Base-by-base conservation (phyloP, 2,329 filamentous ascomycete species). In the Fusarium sp. region DNA sequence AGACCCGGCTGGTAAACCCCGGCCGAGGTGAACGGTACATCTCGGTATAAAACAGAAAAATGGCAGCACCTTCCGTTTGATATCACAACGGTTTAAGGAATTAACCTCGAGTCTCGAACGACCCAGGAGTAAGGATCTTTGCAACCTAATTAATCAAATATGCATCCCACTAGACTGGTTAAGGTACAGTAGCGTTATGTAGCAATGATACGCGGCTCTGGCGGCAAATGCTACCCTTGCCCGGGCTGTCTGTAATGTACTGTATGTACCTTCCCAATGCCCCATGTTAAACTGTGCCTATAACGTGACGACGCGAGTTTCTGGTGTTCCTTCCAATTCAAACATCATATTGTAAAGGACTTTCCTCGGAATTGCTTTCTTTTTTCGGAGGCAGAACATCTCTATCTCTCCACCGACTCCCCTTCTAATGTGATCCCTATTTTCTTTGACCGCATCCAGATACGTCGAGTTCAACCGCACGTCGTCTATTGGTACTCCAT, bases 1-100 rank as follows among this genome's bases (percentile, higher is more conserved):
- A 76, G 72, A 61, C 60, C 61, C 69, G 64, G 64, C 53, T 75
- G 61, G 61, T 38, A 15, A 53, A 65, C 56, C 64, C 73, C 67
- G 67, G 67, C 61, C 64, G 57, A 63, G 55, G 41, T 64, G 60
- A 50, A 46, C 37, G 55, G 38, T 62, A 38, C 35, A 60, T 67
- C 44, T 67, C 54, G 63, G 63, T 60, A 50, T 52, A 30, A 58
- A 27, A 18, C 32, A 37, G 12, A 49, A 52, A 56, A 74, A 40
- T 71, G 49, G 54, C 53, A 71, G 42, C 64, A 68, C 57, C 57
- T 55, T 60, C 50, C 7, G 23, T 57, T 49, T 58, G 48, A 50
- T 35, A 60, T 48, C 33, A 18, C 32, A 60, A 38, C 26, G 23
- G 30, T 46, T 42, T 30, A 23, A n/a, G 26, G 38, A 52, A 46